Evolutionary conservation across 2,329 filamentous ascomycete species (phyloP).

Genomic region (Colletotrichum sp.): DNA sequence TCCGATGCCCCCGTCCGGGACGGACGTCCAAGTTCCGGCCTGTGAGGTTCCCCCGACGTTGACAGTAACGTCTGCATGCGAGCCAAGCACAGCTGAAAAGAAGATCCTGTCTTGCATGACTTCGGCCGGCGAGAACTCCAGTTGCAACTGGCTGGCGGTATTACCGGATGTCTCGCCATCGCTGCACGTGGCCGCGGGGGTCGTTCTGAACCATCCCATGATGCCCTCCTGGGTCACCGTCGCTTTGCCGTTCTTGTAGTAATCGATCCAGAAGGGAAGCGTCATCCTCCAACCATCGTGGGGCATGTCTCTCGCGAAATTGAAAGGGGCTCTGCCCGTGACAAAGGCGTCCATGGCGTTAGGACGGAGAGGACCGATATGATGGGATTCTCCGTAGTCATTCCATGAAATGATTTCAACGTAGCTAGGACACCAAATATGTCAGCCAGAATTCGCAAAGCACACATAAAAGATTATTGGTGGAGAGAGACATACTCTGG

Average conservation of each 20-base stretch:
- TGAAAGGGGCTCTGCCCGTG: constrained; percentile 40
- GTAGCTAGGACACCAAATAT: fast-evolving
- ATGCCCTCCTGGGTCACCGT: constrained; percentile 30
- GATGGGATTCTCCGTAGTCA: constrained; percentile 61
- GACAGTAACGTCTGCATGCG: constrained; percentile 24
- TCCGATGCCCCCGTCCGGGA: constrained; percentile 19
- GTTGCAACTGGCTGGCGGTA: constrained; percentile 29
- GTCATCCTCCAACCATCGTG: constrained; percentile 54
- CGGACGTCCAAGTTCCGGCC: neutral
- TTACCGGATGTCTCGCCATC: constrained; percentile 34
- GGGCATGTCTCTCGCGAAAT: constrained; percentile 51
- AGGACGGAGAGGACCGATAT: constrained; percentile 53
- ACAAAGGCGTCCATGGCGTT: constrained; percentile 25
- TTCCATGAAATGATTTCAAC: constrained; percentile 55
- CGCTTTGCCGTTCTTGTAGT: constrained; percentile 48
- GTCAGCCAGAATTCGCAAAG: no score
- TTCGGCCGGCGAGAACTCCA: constrained; percentile 17
- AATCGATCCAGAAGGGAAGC: constrained; percentile 53
- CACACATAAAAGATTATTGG: no score
- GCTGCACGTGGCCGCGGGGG: constrained; percentile 25
- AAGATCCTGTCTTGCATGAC: constrained; percentile 26
- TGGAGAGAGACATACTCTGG: neutral
- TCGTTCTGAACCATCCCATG: constrained; percentile 35
- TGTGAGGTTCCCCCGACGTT: constrained; percentile 26
- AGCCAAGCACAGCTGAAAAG: constrained; percentile 26